These are phyloP conservation scores for Powellomyces hirtus DNA, from an alignment of 192 early-diverging fungal genomes.

Conservation along the genomic window DNA sequence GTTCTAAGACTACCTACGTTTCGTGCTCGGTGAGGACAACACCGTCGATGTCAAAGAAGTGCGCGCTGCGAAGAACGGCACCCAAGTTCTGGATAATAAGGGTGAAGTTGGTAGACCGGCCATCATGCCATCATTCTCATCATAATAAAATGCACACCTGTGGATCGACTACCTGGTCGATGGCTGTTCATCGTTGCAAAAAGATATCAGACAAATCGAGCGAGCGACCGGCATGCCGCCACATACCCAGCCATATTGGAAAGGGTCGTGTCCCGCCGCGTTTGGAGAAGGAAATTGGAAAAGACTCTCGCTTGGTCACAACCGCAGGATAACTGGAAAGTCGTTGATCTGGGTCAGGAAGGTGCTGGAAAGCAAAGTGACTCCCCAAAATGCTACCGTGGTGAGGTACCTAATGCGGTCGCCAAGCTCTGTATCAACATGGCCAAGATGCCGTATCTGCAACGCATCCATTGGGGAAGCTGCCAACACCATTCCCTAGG, in stretches of 20 bases:
- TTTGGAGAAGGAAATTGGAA: neutral
- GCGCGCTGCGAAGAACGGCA: constrained; percentile 62
- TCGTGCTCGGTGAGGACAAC: constrained; percentile 46
- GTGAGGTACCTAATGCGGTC: too few species aligned
- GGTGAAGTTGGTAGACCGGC: neutral
- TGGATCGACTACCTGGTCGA: constrained; percentile 37
- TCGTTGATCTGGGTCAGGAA: too few species aligned
- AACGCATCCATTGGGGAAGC: constrained; percentile 1
- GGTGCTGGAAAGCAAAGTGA: too few species aligned
- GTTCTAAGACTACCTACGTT: neutral
- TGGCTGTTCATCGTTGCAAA: constrained; percentile 22
- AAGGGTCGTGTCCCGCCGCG: neutral
- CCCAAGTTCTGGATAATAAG: constrained; percentile 79
- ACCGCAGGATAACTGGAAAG: constrained; percentile 12
- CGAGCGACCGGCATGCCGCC: neutral
- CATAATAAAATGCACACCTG: constrained; percentile 10
- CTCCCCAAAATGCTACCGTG: too few species aligned
- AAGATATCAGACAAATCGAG: neutral
- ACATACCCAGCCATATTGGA: constrained; percentile 29
- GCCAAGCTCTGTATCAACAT: neutral
- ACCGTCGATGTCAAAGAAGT: constrained; percentile 70
- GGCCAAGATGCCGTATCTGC: constrained; percentile 3
- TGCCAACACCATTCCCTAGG: constrained; percentile 19
- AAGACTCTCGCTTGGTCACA: neutral
- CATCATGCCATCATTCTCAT: neutral